A percentile compares a stretch with the other conserved stretches of the same genome.
Conservation (phyloP, 768 basidiomycete genomes). For the Leucosporidium yakuticum region DNA sequence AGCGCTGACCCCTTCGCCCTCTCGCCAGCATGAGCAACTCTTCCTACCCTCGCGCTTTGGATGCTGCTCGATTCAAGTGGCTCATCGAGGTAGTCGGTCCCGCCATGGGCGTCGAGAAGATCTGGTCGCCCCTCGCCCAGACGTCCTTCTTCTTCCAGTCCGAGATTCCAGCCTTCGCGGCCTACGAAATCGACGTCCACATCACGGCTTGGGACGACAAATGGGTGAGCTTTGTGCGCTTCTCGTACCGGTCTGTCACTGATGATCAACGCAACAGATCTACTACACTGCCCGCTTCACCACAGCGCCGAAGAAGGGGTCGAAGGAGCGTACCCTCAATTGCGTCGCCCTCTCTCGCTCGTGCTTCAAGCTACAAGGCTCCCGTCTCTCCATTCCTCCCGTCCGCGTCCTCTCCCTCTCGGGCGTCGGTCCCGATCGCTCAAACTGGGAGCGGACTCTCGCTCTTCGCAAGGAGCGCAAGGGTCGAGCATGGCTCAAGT, state of each 20-base stretch:
- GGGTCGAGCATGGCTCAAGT: conserved; percentile 21
- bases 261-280: neutral
- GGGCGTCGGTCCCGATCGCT: conserved; percentile 34
- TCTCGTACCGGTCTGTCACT: too few species aligned
- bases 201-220: conserved; percentile 26
- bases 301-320: conserved; percentile 15
- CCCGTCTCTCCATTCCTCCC: conserved; percentile 34
- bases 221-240: conserved; percentile 6
- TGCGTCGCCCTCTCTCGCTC: conserved; percentile 24
- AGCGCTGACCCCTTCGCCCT: neutral
- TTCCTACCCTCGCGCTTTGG: conserved; percentile 17
- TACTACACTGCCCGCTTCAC: conserved; percentile 31
- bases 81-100: conserved; percentile 25
- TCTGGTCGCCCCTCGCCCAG: conserved; percentile 16
- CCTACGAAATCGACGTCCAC: conserved; percentile 25
- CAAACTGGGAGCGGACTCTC: conserved; percentile 46
- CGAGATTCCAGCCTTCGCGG: conserved; percentile 24
- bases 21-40: conserved; percentile 26
- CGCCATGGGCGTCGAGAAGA: conserved; percentile 5
- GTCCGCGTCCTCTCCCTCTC: conserved; percentile 27
- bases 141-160: conserved; percentile 22
- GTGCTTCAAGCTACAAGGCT: conserved; percentile 55
- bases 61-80: conserved; percentile 25
- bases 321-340: conserved; percentile 21
- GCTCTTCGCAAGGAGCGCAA: conserved; percentile 10